Base-by-base conservation (phyloP, 768 basidiomycete species). In the Russula earlei region DNA sequence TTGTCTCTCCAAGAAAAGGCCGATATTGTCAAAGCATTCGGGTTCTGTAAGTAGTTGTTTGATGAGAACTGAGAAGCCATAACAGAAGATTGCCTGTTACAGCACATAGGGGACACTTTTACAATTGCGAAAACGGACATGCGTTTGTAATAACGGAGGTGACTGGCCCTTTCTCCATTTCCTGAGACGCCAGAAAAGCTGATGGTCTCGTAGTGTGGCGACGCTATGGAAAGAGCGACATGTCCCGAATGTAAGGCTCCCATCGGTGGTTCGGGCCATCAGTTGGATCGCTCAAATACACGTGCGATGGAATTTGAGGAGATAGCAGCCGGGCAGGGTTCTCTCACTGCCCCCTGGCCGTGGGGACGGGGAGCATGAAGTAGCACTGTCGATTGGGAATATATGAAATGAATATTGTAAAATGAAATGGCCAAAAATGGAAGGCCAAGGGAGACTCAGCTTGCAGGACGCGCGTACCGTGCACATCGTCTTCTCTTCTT, bases 81-180 rank as follows among this genome's bases (percentile, higher is more conserved):
- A 10, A 46, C n/a, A 2, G 33, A 31, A 1, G 7, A 10, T 24
- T 7, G 42, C 10, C 25, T 8, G 52, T 20, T 43, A 42, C 42
- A 68, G 66, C 64, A 2, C 66, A 66, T 34, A 50, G 63, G 4
- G 69, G 69, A 37, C 68, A 70, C 46, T 69, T 66, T 55, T 69
- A 67, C 60, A 70, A 65, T 19, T 71, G 70, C 52, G 62, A 63
- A 52, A 83, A 84, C 48, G 84, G 84, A 0, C 84, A 85, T 60
- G 71, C 76, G 0, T 85, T 80, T 53, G 77, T 81, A 2, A 84
- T 85, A 33, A 68, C 65, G 0, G 77, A 83, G 65, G 80, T 84
- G 54, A 27, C 70, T 61, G 11, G 19, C 14, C 36, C 53, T 7
- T 17, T 0, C 48, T 6, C 41, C 14, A 2, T 14, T 34, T 22